phyloP scores from a whole-genome alignment of 148 eudicot species.

The Oxyria digyna region DNA sequence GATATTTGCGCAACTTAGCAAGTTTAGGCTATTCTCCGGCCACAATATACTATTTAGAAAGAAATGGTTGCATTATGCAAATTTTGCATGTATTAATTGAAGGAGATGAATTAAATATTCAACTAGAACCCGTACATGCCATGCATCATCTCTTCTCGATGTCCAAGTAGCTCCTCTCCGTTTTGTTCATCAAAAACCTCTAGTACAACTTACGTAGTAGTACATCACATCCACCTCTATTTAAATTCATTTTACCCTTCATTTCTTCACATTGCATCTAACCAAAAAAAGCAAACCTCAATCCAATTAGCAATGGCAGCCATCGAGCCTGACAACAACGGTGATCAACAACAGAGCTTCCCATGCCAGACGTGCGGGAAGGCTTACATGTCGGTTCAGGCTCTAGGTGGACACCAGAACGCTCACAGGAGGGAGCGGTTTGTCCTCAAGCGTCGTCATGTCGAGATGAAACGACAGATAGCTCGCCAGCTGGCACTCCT shows the following conservation, averaged over 20 bases:
- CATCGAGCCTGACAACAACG: not conserved
- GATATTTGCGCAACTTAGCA: too few relatives aligned
- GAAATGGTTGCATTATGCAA: too few relatives aligned
- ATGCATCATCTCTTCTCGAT: not conserved
- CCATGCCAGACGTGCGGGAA: not conserved
- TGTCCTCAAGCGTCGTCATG: not conserved
- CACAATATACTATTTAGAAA: too few relatives aligned
- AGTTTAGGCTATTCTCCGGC: too few relatives aligned
- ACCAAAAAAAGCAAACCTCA: not conserved
- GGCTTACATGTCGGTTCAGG: not conserved
- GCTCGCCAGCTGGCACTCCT: not conserved
- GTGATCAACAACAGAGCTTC: not conserved
- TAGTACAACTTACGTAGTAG: not conserved
- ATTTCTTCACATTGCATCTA: not conserved
- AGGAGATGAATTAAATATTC: not conserved
- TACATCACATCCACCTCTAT: not conserved
- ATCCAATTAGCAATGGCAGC: not conserved
- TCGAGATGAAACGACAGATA: conserved; percentile 1
- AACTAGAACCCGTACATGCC: conserved; percentile 1
- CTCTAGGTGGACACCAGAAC: conserved; percentile 3
- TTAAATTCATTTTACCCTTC: not conserved
- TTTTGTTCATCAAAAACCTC: not conserved
- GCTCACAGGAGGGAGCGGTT: not conserved
- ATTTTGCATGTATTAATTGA: not conserved
- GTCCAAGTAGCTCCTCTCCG: not conserved